Conservation (phyloP, 1,284 basidiomycete species). For the Amylostereum areolatum region DNA sequence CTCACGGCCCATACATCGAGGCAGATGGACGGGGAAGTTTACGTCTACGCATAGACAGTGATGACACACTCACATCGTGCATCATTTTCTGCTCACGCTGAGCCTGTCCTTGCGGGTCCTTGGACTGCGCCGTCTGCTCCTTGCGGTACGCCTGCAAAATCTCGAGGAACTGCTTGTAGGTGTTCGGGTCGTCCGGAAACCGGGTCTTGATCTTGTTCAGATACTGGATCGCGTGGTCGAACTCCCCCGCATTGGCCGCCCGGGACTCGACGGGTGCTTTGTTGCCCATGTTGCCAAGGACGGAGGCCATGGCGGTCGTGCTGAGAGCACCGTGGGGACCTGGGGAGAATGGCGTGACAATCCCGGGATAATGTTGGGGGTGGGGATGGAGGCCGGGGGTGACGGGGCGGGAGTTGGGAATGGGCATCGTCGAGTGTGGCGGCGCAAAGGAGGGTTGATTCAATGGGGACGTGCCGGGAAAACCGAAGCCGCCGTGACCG, state of each 20-base stretch:
- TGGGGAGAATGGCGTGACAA: not conserved
- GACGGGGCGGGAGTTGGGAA: constrained; percentile 10
- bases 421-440: constrained; percentile 12
- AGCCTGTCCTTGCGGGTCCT: constrained; percentile 10
- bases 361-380: not conserved
- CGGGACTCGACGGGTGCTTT: constrained; percentile 21
- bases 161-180: constrained; percentile 98
- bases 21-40: constrained; percentile 1
- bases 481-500: constrained; percentile 29
- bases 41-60: not conserved
- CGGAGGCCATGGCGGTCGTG: constrained; percentile 13
- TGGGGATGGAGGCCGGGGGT: constrained; percentile 4
- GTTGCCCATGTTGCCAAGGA: constrained; percentile 18
- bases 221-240: constrained; percentile 97
- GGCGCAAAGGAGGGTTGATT: constrained; percentile 13
- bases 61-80: constrained; percentile 65
- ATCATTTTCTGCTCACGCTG: constrained; percentile 66
- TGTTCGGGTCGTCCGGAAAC: constrained; percentile 88
- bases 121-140: constrained; percentile 27
- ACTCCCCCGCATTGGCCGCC: constrained; percentile 60
- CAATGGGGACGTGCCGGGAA: constrained; percentile 22
- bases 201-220: constrained; percentile 98
- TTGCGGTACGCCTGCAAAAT: constrained; percentile 98
- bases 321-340: constrained; percentile 11
- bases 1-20: constrained; percentile 17